Conservation (phyloP, 1,139 yeast genomes). For the Oligophagozyma castellii region DNA sequence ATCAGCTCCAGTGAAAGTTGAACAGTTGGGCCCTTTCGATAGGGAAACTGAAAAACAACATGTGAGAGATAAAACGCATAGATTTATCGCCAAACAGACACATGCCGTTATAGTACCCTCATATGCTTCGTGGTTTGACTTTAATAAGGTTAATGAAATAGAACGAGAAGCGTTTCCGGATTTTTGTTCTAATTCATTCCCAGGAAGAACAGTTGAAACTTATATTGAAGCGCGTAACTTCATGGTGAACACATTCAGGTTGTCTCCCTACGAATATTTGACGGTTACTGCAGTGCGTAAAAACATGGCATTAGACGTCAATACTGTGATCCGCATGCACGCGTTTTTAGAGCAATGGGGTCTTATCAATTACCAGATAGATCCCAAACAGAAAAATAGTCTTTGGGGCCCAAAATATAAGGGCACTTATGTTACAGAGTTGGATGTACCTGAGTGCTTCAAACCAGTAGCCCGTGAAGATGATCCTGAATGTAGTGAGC, state of each 20-base stretch:
- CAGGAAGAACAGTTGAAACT: constrained; percentile 52
- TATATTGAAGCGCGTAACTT: constrained; percentile 53
- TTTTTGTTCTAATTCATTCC: constrained; percentile 43
- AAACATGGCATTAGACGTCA: constrained; percentile 75
- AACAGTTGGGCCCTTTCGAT: too few species aligned
- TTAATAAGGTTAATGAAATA: constrained; percentile 50
- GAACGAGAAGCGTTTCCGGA: constrained; percentile 72
- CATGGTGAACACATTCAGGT: constrained; percentile 65
- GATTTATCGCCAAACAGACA: constrained; percentile 34
- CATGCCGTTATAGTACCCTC: constrained; percentile 58
- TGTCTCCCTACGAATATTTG: constrained; percentile 71
- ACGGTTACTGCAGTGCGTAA: constrained; percentile 78
- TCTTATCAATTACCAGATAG: constrained; percentile 59
- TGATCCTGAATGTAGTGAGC: constrained; percentile 1
- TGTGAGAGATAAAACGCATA: constrained; percentile 31
- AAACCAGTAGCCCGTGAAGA: constrained; percentile 39
- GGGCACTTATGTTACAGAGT: constrained; percentile 71
- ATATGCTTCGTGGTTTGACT: constrained; percentile 72
- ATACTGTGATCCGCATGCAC: constrained; percentile 68
- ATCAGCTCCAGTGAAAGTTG: too few species aligned
- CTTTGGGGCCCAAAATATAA: constrained; percentile 73
- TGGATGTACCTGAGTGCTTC: constrained; percentile 78
- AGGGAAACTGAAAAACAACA: constrained; percentile 26
- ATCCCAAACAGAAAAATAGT: constrained; percentile 64
- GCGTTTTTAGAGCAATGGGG: constrained; percentile 84